These are phyloP conservation scores for Solanum dulcamara DNA, from an alignment of 257 asterid genomes.

Conservation along the genomic window DNA sequence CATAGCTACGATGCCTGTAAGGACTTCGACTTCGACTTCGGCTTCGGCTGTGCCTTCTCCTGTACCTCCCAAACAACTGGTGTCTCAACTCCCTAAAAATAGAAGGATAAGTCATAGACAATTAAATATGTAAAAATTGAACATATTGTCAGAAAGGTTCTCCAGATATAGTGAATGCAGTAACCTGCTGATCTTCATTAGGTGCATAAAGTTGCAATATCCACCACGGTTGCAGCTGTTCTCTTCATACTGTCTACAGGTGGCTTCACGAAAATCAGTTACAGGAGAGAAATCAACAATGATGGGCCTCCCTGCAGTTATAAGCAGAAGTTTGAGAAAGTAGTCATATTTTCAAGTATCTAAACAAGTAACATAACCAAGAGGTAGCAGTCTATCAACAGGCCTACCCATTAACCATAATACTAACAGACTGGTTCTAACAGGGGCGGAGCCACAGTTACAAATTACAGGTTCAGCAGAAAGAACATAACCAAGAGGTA, in stretches of 20 bases:
- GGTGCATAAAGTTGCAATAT: slow-evolving; percentile 97
- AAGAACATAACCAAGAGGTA: neutral
- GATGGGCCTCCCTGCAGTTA: slow-evolving; percentile 68
- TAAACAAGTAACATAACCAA: neutral
- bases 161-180: neutral
- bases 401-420: neutral
- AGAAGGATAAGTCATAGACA: neutral
- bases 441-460: neutral
- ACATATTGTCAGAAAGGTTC: neutral
- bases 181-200: slow-evolving; percentile 80
- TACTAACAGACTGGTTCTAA: neutral
- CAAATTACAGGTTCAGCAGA: neutral
- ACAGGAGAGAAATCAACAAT: slow-evolving; percentile 92
- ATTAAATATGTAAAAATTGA: neutral
- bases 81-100: slow-evolving; percentile 55
- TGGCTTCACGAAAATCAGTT: slow-evolving; percentile 92
- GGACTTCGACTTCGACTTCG: slow-evolving; percentile 61
- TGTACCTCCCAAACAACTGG: slow-evolving; percentile 61
- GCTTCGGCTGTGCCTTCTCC: slow-evolving; percentile 33
- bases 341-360: neutral
- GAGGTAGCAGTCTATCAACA: neutral
- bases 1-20: slow-evolving; percentile 73
- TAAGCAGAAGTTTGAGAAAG: neutral
- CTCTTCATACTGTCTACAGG: slow-evolving; percentile 95
- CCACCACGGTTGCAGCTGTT: slow-evolving; percentile 93